phyloP scores from a whole-genome alignment of 345 rosid genomes.

The Hibiscus tridactylites region DNA sequence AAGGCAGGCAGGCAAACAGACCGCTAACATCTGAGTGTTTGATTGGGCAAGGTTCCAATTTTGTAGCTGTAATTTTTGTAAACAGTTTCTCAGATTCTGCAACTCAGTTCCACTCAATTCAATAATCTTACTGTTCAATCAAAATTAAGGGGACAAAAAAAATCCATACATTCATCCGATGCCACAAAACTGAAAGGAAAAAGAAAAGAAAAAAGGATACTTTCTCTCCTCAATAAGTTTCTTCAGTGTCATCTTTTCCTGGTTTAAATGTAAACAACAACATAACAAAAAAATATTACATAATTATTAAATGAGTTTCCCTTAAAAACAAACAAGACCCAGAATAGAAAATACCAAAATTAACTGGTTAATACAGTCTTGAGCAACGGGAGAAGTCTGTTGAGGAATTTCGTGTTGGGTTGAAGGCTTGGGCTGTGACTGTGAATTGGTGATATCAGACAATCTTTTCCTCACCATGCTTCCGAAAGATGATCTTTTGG shows the following conservation, averaged over 20 bases:
- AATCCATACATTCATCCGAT: neutral
- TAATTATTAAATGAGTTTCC: neutral
- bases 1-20: slow-evolving; percentile 20
- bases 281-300: neutral
- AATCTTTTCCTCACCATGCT: slow-evolving; percentile 39
- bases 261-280: slow-evolving; percentile 14
- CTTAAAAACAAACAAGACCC: neutral
- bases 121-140: slow-evolving; percentile 38
- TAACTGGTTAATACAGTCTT: slow-evolving; percentile 36
- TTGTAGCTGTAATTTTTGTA: slow-evolving; percentile 49
- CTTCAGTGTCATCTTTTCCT: slow-evolving; percentile 58
- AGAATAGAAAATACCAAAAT: slow-evolving; percentile 25
- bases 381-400: slow-evolving; percentile 10
- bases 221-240: slow-evolving; percentile 61
- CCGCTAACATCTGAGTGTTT: slow-evolving; percentile 51
- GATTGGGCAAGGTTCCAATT: slow-evolving; percentile 58
- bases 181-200: neutral
- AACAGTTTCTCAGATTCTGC: slow-evolving; percentile 31
- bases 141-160: slow-evolving; percentile 21
- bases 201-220: slow-evolving; percentile 40
- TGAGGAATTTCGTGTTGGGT: slow-evolving; percentile 19
- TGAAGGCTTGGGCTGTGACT: slow-evolving; percentile 25
- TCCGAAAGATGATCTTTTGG: slow-evolving; percentile 45
- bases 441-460: slow-evolving; percentile 59
- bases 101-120: slow-evolving; percentile 45